Conservation (phyloP, 805 yeast species). For the Candida insectalens region DNA sequence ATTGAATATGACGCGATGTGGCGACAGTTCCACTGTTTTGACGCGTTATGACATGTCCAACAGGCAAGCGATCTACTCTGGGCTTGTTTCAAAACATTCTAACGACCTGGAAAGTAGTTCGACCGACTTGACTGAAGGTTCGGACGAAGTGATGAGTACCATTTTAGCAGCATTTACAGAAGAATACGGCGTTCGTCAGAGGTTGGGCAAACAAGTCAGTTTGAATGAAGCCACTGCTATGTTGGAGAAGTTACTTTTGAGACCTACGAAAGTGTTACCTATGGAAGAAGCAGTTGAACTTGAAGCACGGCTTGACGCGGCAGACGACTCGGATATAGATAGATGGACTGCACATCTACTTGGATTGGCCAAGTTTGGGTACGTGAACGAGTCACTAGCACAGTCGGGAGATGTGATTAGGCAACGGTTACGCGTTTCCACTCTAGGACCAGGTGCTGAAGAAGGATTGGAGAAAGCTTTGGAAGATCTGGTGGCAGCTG, state of each 20-base stretch:
- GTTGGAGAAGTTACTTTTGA: neutral
- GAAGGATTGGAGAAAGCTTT: conserved; percentile 19
- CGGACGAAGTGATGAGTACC: neutral
- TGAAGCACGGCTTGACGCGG: too few species aligned
- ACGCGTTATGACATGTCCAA: neutral
- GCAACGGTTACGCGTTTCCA: too few species aligned
- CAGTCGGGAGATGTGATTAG: neutral
- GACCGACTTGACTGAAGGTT: conserved; percentile 1
- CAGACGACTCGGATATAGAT: too few species aligned
- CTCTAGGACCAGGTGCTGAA: too few species aligned
- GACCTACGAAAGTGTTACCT: too few species aligned
- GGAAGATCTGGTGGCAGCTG: conserved; percentile 36
- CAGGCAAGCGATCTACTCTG: neutral
- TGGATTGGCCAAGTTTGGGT: conserved; percentile 36
- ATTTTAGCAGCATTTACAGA: neutral
- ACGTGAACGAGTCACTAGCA: conserved; percentile 27
- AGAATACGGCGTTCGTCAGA: conserved; percentile 1
- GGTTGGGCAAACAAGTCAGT: neutral
- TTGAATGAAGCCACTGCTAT: neutral
- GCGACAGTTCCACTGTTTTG: too few species aligned
- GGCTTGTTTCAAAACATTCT: conserved; percentile 1
- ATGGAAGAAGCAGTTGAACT: too few species aligned
- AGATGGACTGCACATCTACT: conserved; percentile 33
- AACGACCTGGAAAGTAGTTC: conserved; percentile 4
- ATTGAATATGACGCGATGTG: too few species aligned